These are phyloP conservation scores for Citrullus mucosospermus DNA, from an alignment of 306 rosid species.

Conservation along the genomic window DNA sequence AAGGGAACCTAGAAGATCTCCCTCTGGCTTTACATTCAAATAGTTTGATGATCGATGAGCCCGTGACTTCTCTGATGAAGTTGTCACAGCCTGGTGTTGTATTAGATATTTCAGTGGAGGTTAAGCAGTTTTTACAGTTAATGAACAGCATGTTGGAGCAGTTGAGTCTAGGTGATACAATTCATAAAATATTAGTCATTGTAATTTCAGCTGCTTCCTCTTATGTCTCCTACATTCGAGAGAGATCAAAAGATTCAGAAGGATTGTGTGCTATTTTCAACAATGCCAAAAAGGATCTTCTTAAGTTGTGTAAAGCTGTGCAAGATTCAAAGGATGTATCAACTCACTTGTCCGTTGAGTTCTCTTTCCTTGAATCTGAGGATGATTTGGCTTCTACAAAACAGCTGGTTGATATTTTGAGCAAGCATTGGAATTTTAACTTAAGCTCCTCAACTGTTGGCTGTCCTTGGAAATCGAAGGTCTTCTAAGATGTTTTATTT, in stretches of 20 bases:
- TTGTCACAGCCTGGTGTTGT: slow-evolving; percentile 53
- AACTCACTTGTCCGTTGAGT: slow-evolving; percentile 29
- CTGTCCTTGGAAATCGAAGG: slow-evolving; percentile 44
- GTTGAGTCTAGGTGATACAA: slow-evolving; percentile 42
- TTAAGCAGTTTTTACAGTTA: slow-evolving; percentile 57
- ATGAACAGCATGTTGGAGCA: slow-evolving; percentile 53
- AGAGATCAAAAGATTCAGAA: slow-evolving; percentile 30
- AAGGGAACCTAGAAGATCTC: slow-evolving; percentile 85
- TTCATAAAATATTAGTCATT: slow-evolving; percentile 47
- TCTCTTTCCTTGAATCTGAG: slow-evolving; percentile 34
- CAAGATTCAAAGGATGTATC: slow-evolving; percentile 29
- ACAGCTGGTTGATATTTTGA: slow-evolving; percentile 59
- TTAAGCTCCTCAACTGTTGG: slow-evolving; percentile 25
- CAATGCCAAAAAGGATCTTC: slow-evolving; percentile 54
- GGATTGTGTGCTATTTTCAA: slow-evolving; percentile 37
- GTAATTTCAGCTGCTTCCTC: slow-evolving; percentile 67
- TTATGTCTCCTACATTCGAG: slow-evolving; percentile 35
- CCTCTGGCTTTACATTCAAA: slow-evolving; percentile 69
- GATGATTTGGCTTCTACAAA: slow-evolving; percentile 49
- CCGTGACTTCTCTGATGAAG: slow-evolving; percentile 39
- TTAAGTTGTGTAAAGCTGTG: slow-evolving; percentile 38
- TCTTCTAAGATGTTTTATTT: slow-evolving; percentile 15
- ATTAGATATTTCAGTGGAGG: slow-evolving; percentile 56
- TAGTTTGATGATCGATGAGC: slow-evolving; percentile 43
- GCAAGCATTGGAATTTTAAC: slow-evolving; percentile 36